phyloP scores from a whole-genome alignment of 2,329 filamentous ascomycete species.

The Coleophoma eucalyptorum region DNA sequence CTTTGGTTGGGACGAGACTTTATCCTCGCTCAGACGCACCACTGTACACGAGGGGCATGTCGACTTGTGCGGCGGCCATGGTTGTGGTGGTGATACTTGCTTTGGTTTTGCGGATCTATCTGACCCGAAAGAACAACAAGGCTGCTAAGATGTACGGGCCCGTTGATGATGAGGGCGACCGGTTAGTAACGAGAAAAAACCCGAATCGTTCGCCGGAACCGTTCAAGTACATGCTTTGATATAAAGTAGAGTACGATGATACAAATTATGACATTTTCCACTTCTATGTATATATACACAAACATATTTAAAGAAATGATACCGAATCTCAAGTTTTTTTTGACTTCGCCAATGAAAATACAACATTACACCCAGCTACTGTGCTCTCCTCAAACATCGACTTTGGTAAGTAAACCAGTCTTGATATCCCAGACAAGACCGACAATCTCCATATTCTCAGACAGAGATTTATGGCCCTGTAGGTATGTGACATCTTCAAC shows the following conservation, averaged over 20 bases:
- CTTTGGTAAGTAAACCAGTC: background rate
- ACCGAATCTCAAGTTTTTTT: too few relatives aligned
- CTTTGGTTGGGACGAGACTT: constrained; percentile 46
- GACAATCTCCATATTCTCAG: background rate
- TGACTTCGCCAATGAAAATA: too few relatives aligned
- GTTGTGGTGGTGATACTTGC: constrained; percentile 38
- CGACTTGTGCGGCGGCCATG: constrained; percentile 46
- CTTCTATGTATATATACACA: too few relatives aligned
- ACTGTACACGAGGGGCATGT: constrained; percentile 44
- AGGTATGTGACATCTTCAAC: background rate
- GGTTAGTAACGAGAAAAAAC: background rate
- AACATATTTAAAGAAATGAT: too few relatives aligned
- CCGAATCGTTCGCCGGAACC: background rate
- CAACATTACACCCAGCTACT: too few relatives aligned
- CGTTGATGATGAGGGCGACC: constrained; percentile 11
- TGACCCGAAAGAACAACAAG: constrained; percentile 19
- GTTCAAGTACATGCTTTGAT: constrained; percentile 3
- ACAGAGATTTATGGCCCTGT: background rate
- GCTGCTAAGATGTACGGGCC: constrained; percentile 9
- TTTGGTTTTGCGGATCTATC: constrained; percentile 32
- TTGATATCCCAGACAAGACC: background rate
- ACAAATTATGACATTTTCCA: background rate
- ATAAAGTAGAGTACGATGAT: background rate
- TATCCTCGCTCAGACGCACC: constrained; percentile 47
- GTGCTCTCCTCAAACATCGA: background rate